Evolutionary conservation across 257 asterid species (phyloP).

Genomic region (Nicotiana noctiflora): DNA sequence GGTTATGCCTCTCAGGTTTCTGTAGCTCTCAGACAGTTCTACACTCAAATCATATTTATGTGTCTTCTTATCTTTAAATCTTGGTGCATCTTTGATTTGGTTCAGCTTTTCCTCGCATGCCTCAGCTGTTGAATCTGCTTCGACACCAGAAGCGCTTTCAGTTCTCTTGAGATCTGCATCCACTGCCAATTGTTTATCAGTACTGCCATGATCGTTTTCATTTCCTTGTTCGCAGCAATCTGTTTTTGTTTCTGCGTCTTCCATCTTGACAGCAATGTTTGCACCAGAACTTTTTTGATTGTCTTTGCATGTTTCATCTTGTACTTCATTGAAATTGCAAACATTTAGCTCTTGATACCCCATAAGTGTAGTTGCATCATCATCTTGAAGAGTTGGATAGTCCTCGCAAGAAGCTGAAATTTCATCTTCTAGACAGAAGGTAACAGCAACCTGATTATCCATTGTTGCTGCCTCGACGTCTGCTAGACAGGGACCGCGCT

Average conservation of each 20-base stretch:
- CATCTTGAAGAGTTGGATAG: not conserved
- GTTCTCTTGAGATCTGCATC: not conserved
- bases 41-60: not conserved
- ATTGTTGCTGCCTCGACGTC: conserved; percentile 1
- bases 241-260: not conserved
- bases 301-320: not conserved
- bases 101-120: not conserved
- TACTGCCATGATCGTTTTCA: not conserved
- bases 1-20: conserved; percentile 13
- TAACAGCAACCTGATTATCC: conserved; percentile 4
- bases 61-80: not conserved
- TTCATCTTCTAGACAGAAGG: conserved; percentile 1
- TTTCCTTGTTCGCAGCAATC: not conserved
- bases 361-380: not conserved
- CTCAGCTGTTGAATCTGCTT: not conserved
- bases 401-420: not conserved
- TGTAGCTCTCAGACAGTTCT: conserved; percentile 12
- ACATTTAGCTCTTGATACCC: conserved; percentile 8
- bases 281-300: not conserved
- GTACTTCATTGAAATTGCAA: not conserved
- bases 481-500: conserved; percentile 1
- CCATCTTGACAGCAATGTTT: not conserved
- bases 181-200: not conserved
- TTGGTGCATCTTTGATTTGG: not conserved
- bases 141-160: not conserved